Conservation (phyloP, 2,329 filamentous ascomycete species). For the Trichoderma sp. region DNA sequence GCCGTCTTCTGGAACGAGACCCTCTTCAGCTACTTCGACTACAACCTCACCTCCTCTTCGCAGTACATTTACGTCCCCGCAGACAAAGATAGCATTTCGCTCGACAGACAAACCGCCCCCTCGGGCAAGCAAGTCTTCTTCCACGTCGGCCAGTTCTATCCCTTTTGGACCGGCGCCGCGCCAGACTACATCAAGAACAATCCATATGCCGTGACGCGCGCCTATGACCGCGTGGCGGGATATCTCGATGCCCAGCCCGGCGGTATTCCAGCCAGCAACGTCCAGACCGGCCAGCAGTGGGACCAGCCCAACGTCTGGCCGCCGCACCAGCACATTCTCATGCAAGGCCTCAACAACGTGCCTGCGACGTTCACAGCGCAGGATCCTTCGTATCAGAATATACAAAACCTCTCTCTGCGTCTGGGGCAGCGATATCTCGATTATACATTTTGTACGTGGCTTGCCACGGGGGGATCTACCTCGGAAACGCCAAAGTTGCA, state of each 20-base stretch:
- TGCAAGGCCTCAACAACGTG: slow-evolving; percentile 63
- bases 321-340: slow-evolving; percentile 66
- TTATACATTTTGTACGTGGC: slow-evolving; percentile 72
- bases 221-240: slow-evolving; percentile 56
- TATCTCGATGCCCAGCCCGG: slow-evolving; percentile 58
- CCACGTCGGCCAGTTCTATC: slow-evolving; percentile 64
- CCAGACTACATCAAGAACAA: slow-evolving; percentile 60
- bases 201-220: slow-evolving; percentile 59
- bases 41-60: slow-evolving; percentile 62
- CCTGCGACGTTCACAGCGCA: slow-evolving; percentile 58
- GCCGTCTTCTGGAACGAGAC: slow-evolving; percentile 67
- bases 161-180: slow-evolving; percentile 71
- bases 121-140: slow-evolving; percentile 61
- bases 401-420: slow-evolving; percentile 59
- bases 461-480: slow-evolving; percentile 66
- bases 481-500: slow-evolving; percentile 54
- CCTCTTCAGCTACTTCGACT: slow-evolving; percentile 69
- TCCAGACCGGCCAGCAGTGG: slow-evolving; percentile 67
- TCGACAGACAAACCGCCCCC: slow-evolving; percentile 50
- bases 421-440: slow-evolving; percentile 69
- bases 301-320: slow-evolving; percentile 74
- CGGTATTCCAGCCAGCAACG: slow-evolving; percentile 65
- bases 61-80: slow-evolving; percentile 59
- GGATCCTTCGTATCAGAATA: slow-evolving; percentile 57
- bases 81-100: slow-evolving; percentile 47